These are phyloP conservation scores for Lanmaoa rubissima DNA, from an alignment of 768 basidiomycete genomes.

Conservation along the genomic window DNA sequence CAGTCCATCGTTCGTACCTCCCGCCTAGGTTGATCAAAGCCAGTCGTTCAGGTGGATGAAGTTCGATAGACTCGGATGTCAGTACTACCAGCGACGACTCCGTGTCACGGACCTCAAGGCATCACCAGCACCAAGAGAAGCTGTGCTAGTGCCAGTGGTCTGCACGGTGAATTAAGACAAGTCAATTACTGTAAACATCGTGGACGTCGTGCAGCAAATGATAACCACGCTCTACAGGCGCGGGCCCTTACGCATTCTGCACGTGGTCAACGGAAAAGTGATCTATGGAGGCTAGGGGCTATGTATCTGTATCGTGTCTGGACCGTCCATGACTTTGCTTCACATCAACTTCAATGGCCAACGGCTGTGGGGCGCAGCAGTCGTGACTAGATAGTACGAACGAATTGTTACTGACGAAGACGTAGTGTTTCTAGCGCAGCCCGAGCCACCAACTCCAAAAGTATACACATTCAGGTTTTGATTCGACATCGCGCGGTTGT, in stretches of 20 bases:
- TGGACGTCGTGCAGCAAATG: slow-evolving; percentile 3
- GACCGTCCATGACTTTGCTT: too few species aligned
- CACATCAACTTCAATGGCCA: too few species aligned
- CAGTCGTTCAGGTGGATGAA: background rate
- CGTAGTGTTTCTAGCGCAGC: background rate
- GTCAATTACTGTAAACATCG: background rate
- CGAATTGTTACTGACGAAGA: background rate
- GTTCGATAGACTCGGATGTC: background rate
- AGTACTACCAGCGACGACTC: background rate
- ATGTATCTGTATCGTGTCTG: background rate
- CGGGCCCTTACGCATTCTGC: background rate
- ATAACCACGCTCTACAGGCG: background rate
- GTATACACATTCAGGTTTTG: background rate
- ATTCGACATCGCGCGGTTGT: too few species aligned
- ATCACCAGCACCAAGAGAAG: background rate
- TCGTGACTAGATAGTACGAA: background rate
- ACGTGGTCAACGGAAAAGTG: background rate
- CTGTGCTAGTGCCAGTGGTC: background rate
- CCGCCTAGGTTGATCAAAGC: background rate
- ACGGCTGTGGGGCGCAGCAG: background rate
- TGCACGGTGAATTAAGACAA: slow-evolving; percentile 8
- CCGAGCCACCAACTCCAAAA: background rate
- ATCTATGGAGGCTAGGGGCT: background rate
- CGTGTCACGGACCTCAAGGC: too few species aligned
- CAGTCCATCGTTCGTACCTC: background rate